Base-by-base conservation (phyloP, 2,329 filamentous ascomycete genomes). In the Microsporum audouinii region DNA sequence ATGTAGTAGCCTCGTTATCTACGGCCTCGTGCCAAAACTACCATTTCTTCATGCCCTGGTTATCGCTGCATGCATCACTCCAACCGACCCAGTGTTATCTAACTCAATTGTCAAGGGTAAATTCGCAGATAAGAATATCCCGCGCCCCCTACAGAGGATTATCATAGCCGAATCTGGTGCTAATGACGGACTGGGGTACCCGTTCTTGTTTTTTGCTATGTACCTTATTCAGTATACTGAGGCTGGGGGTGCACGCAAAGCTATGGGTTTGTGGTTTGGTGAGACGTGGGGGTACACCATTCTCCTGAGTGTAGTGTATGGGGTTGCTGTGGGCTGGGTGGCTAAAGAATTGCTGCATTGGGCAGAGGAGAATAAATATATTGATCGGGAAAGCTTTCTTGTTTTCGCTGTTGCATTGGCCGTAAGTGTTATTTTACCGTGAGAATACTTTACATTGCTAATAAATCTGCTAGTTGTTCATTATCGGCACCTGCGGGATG, bases 21-120 rank as follows among this genome's bases (percentile, higher is more conserved):
- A 86, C 84, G 87, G 74, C 0, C 74, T 96, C 63, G 84, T 91
- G 1, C 88, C 89, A 0, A 76, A 84, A 57, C 77, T 92, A 14
- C 78, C 78, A 34, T 88, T 94, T 65, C 78, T 96, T 1, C 87
- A 94, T 66, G 88, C 91, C 0, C 79, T 96, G 8, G 88, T 86
- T 14, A 79, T 95, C 8, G 91, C 85, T 0, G 88, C 91, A 0
- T 95, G 91, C 69, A 85, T 96, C n/a, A 94, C 91, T 1, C 91
- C 91, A 0, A 96, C 91, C 0, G 91, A 96, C 68, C 91, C 91
- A 0, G 85, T 96, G 0, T 74, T 96, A 41, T 92, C 88, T 14
- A 92, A 94, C 65, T 88, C 88, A 2, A 95, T 96, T 61, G 89
- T 96, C 53, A 96, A 96, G 76, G 91, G 91, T 36, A 91, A 89